Percentiles rank a stretch among this genome's conserved stretches.
These are phyloP conservation scores for Kodamaea hsintzibuensis DNA, from an alignment of 805 yeast genomes.

Conservation along the genomic window DNA sequence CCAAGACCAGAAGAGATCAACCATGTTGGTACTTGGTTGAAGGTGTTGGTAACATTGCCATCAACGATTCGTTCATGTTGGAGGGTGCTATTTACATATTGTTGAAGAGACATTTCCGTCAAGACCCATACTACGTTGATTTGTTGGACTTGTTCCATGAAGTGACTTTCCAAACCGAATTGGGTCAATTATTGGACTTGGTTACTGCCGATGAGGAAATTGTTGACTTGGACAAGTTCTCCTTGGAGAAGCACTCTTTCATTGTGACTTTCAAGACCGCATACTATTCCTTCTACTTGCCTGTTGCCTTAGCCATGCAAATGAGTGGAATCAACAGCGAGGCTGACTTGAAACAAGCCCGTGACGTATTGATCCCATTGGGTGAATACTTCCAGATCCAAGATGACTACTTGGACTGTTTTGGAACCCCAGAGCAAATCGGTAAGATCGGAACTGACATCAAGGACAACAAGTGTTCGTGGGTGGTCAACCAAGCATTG, in stretches of 20 bases:
- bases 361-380: constrained; percentile 83
- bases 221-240: constrained; percentile 85
- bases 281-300: constrained; percentile 93
- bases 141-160: constrained; percentile 93
- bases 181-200: constrained; percentile 93
- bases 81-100: constrained; percentile 91
- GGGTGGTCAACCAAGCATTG: constrained; percentile 95
- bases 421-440: constrained; percentile 94
- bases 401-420: constrained; percentile 95
- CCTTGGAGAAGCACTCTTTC: constrained; percentile 87
- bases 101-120: constrained; percentile 83
- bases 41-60: constrained; percentile 89
- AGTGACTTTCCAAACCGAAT: constrained; percentile 94
- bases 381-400: constrained; percentile 99
- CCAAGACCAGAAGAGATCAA: constrained; percentile 97
- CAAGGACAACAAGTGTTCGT: constrained; percentile 96
- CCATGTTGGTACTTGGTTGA: constrained; percentile 92
- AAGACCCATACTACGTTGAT: constrained; percentile 83
- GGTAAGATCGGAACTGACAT: constrained; percentile 99
- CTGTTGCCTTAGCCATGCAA: constrained; percentile 95
- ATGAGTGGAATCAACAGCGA: constrained; percentile 77
- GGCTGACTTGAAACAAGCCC: constrained; percentile 82
- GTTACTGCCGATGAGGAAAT: constrained; percentile 96
- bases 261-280: constrained; percentile 97
- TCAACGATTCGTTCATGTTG: constrained; percentile 95